A percentile compares a stretch with the other conserved stretches of the same genome.
Evolutionary conservation across 2,329 filamentous ascomycete species (phyloP).

Genomic region (Arthrobotrys pseudoclavata): DNA sequence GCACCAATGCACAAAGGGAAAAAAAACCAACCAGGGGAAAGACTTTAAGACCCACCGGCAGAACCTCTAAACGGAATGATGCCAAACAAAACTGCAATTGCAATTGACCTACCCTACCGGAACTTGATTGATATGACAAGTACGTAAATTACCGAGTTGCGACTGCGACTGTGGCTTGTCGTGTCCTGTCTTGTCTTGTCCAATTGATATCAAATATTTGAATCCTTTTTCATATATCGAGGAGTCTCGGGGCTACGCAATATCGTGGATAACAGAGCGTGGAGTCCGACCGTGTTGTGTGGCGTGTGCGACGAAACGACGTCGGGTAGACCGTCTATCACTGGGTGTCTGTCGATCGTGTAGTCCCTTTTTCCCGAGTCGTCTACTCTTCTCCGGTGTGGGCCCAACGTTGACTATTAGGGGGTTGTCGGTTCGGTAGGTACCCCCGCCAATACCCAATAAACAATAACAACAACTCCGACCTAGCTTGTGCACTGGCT

Average conservation of each 20-base stretch:
- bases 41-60: conserved; percentile 8
- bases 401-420: background rate
- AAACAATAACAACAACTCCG: conserved; percentile 11
- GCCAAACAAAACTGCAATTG: background rate
- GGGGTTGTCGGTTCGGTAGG: conserved; percentile 11
- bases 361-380: too few relatives aligned
- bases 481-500: conserved; percentile 17
- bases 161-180: too few relatives aligned
- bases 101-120: background rate
- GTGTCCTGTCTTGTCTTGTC: too few relatives aligned
- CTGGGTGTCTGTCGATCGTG: conserved; percentile 32
- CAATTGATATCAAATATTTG: too few relatives aligned
- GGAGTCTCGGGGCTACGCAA: too few relatives aligned
- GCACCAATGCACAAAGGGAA: background rate
- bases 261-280: conserved; percentile 12
- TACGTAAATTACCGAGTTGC: too few relatives aligned
- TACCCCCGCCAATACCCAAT: conserved; percentile 11
- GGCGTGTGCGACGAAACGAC: conserved; percentile 44
- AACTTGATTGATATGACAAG: background rate
- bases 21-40: conserved; percentile 34
- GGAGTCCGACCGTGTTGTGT: conserved; percentile 14
- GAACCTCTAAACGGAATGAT: background rate
- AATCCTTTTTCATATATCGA: too few relatives aligned
- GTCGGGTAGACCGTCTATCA: conserved; percentile 39
- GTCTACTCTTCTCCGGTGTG: background rate